A percentile compares a stretch with the other conserved stretches of the same genome.
phyloP scores from a whole-genome alignment of 1,284 basidiomycete genomes.

The Moesziomyces sp. region DNA sequence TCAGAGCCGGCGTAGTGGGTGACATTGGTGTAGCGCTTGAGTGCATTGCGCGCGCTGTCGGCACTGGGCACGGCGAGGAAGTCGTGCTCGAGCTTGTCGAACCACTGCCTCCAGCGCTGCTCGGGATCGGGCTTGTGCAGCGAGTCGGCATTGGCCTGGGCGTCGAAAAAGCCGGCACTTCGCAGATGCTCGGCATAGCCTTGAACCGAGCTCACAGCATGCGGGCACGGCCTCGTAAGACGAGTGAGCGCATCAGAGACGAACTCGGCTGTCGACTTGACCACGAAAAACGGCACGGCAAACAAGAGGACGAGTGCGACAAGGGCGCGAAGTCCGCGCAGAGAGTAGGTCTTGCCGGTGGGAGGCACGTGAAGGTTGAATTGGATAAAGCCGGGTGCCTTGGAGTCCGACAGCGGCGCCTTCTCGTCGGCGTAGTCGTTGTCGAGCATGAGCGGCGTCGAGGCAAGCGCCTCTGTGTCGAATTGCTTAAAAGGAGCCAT shows the following conservation, averaged over 20 bases:
- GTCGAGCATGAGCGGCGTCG: conserved; percentile 19
- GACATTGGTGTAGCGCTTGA: conserved; percentile 55
- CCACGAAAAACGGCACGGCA: not conserved
- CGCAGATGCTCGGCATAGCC: conserved; percentile 21
- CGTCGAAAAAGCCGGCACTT: conserved; percentile 6
- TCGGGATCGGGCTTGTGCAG: conserved; percentile 12
- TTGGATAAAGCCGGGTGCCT: not conserved
- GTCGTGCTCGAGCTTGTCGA: conserved; percentile 37
- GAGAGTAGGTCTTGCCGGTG: not conserved
- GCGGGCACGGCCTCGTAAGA: conserved; percentile 5
- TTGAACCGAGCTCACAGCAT: conserved; percentile 2
- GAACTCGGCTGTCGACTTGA: not conserved
- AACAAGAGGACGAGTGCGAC: not conserved
- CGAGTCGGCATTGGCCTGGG: not conserved
- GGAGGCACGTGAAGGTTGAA: not conserved
- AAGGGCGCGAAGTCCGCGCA: not conserved
- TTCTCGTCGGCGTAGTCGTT: conserved; percentile 8
- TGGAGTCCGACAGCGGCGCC: not conserved
- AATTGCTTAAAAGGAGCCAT: conserved; percentile 11
- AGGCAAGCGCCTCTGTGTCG: conserved; percentile 12
- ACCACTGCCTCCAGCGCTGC: conserved; percentile 29
- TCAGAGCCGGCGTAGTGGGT: conserved; percentile 57
- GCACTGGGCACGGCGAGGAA: conserved; percentile 48
- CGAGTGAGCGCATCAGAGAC: not conserved
- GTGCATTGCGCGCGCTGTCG: conserved; percentile 39